Conservation (phyloP, 1,139 yeast genomes). For the Geotrichum bryndzae region DNA sequence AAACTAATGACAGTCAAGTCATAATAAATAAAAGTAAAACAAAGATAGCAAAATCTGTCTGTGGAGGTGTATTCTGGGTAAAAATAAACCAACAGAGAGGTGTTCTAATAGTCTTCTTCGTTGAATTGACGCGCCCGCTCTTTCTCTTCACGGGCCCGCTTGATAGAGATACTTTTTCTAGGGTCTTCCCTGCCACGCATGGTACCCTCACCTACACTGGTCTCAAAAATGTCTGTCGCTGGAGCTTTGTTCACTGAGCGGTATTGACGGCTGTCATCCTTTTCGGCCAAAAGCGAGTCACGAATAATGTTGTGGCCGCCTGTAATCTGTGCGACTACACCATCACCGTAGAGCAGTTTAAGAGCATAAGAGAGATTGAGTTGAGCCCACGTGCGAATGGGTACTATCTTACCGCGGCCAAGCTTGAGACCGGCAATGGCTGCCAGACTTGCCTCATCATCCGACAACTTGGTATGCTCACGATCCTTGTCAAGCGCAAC, state of each 20-base stretch:
- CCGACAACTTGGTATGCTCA: not conserved
- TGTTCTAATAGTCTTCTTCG: not conserved
- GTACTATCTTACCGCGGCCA: constrained; percentile 50
- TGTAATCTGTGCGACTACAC: constrained; percentile 50
- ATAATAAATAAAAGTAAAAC: no score
- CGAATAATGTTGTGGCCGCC: not conserved
- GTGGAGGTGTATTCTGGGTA: no score
- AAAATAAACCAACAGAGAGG: not conserved
- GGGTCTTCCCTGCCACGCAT: not conserved
- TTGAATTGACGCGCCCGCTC: not conserved
- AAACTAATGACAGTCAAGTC: no score
- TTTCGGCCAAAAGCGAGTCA: not conserved
- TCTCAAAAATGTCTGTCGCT: not conserved
- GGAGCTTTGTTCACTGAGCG: not conserved
- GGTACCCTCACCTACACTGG: not conserved
- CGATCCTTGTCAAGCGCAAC: constrained; percentile 1
- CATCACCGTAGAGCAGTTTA: constrained; percentile 65
- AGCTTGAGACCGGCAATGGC: constrained; percentile 50
- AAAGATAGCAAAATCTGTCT: not conserved
- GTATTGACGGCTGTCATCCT: not conserved
- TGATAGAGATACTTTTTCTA: not conserved
- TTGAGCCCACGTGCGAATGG: constrained; percentile 64
- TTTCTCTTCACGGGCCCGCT: not conserved
- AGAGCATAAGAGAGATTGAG: constrained; percentile 56
- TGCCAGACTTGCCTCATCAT: constrained; percentile 1